Evolutionary conservation across 352 stramenopile species (phyloP).

Genomic region (Globisporangium cystogenes): DNA sequence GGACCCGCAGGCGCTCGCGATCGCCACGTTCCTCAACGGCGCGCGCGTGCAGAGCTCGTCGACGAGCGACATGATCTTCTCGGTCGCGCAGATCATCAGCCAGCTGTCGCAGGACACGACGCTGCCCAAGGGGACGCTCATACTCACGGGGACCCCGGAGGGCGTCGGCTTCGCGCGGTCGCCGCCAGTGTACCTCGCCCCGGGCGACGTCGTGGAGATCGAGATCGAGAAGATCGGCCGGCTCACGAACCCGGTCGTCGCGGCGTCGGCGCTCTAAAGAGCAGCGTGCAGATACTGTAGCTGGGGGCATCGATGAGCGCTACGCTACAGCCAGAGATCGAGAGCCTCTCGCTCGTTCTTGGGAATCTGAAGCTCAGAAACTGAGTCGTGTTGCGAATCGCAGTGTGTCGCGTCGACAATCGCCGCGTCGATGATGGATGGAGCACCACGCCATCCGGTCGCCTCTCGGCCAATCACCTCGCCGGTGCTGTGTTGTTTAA

Average conservation of each 20-base stretch:
- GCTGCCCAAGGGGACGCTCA: constrained; percentile 81
- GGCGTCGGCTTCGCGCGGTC: constrained; percentile 86
- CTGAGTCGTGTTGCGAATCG: not conserved
- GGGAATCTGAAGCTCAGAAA: not conserved
- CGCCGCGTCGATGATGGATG: not conserved
- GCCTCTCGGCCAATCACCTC: not conserved
- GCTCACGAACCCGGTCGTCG: constrained; percentile 80
- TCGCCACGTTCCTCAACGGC: constrained; percentile 80
- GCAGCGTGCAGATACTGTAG: not conserved
- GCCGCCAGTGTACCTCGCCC: constrained; percentile 78
- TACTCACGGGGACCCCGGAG: constrained; percentile 88
- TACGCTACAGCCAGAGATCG: too few relatives aligned
- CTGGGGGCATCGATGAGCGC: too few relatives aligned
- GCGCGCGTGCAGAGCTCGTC: constrained; percentile 84
- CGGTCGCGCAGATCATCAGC: constrained; percentile 82
- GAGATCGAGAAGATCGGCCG: constrained; percentile 89
- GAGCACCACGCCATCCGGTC: not conserved
- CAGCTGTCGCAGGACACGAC: constrained; percentile 88
- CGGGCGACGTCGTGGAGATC: constrained; percentile 88
- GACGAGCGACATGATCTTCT: constrained; percentile 91
- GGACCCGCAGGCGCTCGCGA: constrained; percentile 70
- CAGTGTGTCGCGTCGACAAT: not conserved
- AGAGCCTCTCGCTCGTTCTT: too few relatives aligned
- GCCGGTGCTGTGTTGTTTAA: not conserved
- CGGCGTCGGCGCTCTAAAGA: constrained; percentile 53